phyloP scores from a whole-genome alignment of 441 rosid genomes.

The Manihot esculenta region DNA sequence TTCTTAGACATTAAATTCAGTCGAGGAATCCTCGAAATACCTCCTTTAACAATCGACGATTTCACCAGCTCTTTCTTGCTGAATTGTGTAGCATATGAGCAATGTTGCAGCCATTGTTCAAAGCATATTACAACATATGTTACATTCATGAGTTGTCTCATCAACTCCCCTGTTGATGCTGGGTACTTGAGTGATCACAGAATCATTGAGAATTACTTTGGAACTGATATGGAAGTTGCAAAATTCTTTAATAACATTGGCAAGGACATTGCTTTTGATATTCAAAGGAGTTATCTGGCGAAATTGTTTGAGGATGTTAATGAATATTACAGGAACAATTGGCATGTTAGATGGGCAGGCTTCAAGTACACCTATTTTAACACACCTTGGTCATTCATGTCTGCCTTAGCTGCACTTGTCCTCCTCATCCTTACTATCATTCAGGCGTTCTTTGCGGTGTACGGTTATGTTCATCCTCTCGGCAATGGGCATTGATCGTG shows the following conservation, averaged over 20 bases:
- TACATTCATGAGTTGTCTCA: slow-evolving; percentile 47
- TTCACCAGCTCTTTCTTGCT: slow-evolving; percentile 44
- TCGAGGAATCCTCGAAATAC: slow-evolving; percentile 46
- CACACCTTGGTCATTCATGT: slow-evolving; percentile 64
- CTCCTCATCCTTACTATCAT: slow-evolving; percentile 34
- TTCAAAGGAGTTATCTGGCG: slow-evolving; percentile 32
- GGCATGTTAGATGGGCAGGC: slow-evolving; percentile 48
- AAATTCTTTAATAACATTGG: slow-evolving; percentile 41
- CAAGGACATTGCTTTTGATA: slow-evolving; percentile 53
- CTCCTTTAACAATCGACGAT: slow-evolving; percentile 41
- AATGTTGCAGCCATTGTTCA: slow-evolving; percentile 42
- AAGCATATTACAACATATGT: slow-evolving; percentile 51
- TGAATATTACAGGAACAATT: slow-evolving; percentile 38
- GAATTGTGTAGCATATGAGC: slow-evolving; percentile 53
- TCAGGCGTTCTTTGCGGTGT: slow-evolving; percentile 31
- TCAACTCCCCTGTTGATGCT: slow-evolving; percentile 29
- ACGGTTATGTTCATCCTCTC: slow-evolving; percentile 16
- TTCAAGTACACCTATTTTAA: slow-evolving; percentile 51
- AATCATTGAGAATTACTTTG: slow-evolving; percentile 52
- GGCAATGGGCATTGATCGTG: background rate
- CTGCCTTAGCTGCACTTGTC: slow-evolving; percentile 51
- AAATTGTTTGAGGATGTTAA: slow-evolving; percentile 45
- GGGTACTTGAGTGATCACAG: slow-evolving; percentile 38
- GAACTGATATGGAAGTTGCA: slow-evolving; percentile 46
- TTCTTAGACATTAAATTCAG: slow-evolving; percentile 39